phyloP scores from a whole-genome alignment of 352 stramenopile species.

The Pythium dissimile region DNA sequence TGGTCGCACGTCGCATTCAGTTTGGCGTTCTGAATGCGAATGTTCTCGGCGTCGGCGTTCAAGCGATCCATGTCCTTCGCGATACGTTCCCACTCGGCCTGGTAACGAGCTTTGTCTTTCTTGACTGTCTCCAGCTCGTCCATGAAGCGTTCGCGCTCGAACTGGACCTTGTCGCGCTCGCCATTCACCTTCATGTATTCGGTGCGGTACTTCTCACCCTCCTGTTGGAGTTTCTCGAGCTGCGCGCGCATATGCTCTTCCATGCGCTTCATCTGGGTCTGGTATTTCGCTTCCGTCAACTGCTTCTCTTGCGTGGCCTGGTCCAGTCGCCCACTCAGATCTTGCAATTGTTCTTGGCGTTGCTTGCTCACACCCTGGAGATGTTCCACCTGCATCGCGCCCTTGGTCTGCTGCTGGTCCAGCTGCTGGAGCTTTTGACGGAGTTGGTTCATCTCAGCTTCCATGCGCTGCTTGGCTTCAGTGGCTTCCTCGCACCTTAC shows the following conservation, averaged over 20 bases:
- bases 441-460: conserved; percentile 32
- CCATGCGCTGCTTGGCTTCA: conserved; percentile 20
- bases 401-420: conserved; percentile 35
- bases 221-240: conserved; percentile 43
- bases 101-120: conserved; percentile 40
- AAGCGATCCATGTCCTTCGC: conserved; percentile 44
- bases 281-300: conserved; percentile 33
- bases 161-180: conserved; percentile 53
- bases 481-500: conserved; percentile 36
- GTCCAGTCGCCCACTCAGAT: conserved; percentile 33
- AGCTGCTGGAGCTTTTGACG: conserved; percentile 28
- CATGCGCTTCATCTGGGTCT: conserved; percentile 51
- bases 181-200: conserved; percentile 44
- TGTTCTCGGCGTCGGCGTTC: conserved; percentile 31
- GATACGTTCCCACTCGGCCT: conserved; percentile 49
- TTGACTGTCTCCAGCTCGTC: conserved; percentile 47
- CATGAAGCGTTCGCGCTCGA: conserved; percentile 50
- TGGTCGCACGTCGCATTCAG: conserved; percentile 49
- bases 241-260: conserved; percentile 57
- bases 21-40: conserved; percentile 58
- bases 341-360: conserved; percentile 42
- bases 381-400: conserved; percentile 39
- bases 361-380: conserved; percentile 36
- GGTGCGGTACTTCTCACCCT: conserved; percentile 52
- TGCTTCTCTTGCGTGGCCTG: conserved; percentile 45